Evolutionary conservation across 179 eudicot genomes (phyloP).

Genomic region (Patellifolia procumbens): DNA sequence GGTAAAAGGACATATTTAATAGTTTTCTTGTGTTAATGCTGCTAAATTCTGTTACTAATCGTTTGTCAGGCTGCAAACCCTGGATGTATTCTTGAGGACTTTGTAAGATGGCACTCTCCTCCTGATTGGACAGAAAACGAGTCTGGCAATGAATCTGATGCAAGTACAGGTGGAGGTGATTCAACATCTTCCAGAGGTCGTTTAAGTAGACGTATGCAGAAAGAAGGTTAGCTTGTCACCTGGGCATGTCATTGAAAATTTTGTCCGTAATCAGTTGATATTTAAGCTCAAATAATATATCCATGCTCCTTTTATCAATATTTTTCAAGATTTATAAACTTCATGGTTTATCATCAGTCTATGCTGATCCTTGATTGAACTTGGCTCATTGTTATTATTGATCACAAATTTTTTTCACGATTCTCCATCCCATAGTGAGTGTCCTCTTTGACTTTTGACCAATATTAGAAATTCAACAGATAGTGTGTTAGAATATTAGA

Average conservation of each 20-base stretch:
- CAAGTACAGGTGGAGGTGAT: slow-evolving; percentile 41
- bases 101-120: slow-evolving; percentile 98
- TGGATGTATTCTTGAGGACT: slow-evolving; percentile 95
- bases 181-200: slow-evolving; percentile 68
- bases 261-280: background rate
- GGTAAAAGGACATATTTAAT: too few species aligned
- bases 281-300: background rate
- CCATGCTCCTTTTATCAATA: slow-evolving; percentile 1
- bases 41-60: background rate
- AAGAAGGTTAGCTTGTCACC: slow-evolving; percentile 59
- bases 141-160: slow-evolving; percentile 40
- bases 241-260: background rate
- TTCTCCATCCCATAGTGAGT: background rate
- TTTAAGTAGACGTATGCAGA: slow-evolving; percentile 83
- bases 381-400: too few species aligned
- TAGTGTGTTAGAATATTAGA: background rate
- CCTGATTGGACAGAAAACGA: slow-evolving; percentile 85
- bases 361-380: background rate
- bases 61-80: slow-evolving; percentile 89
- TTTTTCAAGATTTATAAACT: background rate
- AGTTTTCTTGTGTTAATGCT: background rate
- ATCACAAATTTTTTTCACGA: too few species aligned
- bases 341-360: background rate
- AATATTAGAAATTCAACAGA: background rate
- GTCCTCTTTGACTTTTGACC: background rate